These are phyloP conservation scores for Streptanthus diversifolius DNA, from an alignment of 345 rosid genomes.

Conservation along the genomic window DNA sequence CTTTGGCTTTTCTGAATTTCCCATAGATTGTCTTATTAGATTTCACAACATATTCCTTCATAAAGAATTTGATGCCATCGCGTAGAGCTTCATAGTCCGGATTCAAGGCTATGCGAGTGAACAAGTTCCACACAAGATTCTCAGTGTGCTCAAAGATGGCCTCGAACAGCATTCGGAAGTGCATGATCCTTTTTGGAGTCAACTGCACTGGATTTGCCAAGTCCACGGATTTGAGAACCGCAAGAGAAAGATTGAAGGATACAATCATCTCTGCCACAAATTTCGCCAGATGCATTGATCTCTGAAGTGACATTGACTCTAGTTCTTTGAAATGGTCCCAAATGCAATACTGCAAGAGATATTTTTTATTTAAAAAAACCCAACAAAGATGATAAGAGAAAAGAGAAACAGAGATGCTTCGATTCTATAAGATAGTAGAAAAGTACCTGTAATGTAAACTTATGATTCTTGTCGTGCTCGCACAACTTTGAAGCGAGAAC, in stretches of 20 bases:
- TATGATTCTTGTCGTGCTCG: conserved; percentile 84
- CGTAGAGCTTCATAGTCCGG: conserved; percentile 70
- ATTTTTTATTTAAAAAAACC: not conserved
- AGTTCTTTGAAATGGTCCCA: conserved; percentile 92
- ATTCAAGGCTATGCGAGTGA: conserved; percentile 61
- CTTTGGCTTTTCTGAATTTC: conserved; percentile 67
- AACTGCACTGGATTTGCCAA: conserved; percentile 50
- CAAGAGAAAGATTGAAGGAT: conserved; percentile 65
- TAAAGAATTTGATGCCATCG: conserved; percentile 62
- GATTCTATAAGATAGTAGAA: not conserved
- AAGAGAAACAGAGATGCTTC: not conserved
- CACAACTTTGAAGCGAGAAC: conserved; percentile 77
- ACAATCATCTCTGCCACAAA: conserved; percentile 78
- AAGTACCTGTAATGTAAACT: conserved; percentile 76
- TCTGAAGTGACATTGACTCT: conserved; percentile 60
- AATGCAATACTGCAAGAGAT: conserved; percentile 57
- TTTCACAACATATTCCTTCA: conserved; percentile 66
- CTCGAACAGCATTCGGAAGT: conserved; percentile 80
- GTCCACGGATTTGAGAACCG: conserved; percentile 65
- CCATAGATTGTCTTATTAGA: conserved; percentile 36
- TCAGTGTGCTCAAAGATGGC: conserved; percentile 64
- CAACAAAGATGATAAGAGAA: not conserved
- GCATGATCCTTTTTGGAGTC: conserved; percentile 65
- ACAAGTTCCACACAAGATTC: conserved; percentile 64
- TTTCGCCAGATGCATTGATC: conserved; percentile 88